These are phyloP conservation scores for Daldinia childiae DNA, from an alignment of 495 filamentous ascomycete genomes.

Conservation along the genomic window DNA sequence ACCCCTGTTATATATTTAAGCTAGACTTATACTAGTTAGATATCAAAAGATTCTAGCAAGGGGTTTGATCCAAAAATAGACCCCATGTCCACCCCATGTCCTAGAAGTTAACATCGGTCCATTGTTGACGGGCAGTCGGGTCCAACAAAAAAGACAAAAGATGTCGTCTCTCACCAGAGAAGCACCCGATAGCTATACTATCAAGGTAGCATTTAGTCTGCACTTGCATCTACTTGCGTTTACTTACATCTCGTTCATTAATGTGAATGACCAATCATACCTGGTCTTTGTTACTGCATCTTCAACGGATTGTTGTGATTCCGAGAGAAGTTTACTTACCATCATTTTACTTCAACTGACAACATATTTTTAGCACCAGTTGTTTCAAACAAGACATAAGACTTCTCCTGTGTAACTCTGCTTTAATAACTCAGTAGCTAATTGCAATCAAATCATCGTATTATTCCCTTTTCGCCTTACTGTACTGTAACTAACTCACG, in stretches of 20 bases:
- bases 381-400: neutral
- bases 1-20: slow-evolving; percentile 5
- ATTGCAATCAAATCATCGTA: neutral
- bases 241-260: too few species aligned
- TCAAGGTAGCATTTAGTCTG: neutral
- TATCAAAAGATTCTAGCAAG: neutral
- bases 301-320: slow-evolving; percentile 23
- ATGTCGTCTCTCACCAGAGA: neutral
- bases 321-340: slow-evolving; percentile 5
- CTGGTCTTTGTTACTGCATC: neutral
- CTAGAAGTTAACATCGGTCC: slow-evolving; percentile 2
- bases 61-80: slow-evolving; percentile 4
- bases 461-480: neutral
- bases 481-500: neutral
- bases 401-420: neutral
- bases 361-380: slow-evolving; percentile 8
- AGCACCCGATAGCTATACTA: too few species aligned
- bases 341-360: neutral
- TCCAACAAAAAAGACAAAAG: too few species aligned
- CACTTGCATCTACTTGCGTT: neutral
- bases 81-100: neutral
- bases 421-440: neutral
- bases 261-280: slow-evolving; percentile 19
- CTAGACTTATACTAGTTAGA: slow-evolving; percentile 11
- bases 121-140: slow-evolving; percentile 25